phyloP scores from a whole-genome alignment of 2,329 filamentous ascomycete genomes.

The Sarocladium strictum region DNA sequence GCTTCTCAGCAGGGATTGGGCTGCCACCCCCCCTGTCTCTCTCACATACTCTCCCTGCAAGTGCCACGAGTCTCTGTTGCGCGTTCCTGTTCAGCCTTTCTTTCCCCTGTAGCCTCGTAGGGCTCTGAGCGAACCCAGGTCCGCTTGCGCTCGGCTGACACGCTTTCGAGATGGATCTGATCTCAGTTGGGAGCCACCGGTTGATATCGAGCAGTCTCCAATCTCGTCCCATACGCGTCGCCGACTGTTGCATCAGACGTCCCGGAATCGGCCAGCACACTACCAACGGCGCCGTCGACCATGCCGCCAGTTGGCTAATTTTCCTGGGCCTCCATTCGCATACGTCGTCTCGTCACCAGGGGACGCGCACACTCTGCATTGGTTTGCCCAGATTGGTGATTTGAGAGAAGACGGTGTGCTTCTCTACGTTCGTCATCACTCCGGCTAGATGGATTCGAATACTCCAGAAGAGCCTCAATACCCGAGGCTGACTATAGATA shows the following conservation, averaged over 20 bases:
- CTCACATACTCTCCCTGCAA: not conserved
- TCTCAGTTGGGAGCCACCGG: not conserved
- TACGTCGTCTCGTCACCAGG: not conserved
- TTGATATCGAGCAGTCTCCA: not conserved
- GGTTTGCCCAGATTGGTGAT: not conserved
- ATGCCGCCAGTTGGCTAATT: not conserved
- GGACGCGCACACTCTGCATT: conserved; percentile 1
- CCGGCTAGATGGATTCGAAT: not conserved
- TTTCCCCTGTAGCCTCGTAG: not conserved
- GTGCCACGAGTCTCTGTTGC: conserved; percentile 5
- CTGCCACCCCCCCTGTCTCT: too few species aligned
- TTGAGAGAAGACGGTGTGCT: not conserved
- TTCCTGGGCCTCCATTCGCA: not conserved
- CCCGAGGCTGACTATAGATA: conserved; percentile 1
- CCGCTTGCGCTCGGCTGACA: not conserved
- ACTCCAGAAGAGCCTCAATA: not conserved
- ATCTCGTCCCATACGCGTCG: not conserved
- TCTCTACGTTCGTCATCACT: not conserved
- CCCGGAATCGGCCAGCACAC: not conserved
- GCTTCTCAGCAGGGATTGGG: not conserved
- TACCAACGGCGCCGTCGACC: not conserved
- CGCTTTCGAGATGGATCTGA: not conserved
- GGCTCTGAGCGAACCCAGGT: not conserved
- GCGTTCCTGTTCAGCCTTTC: conserved; percentile 4
- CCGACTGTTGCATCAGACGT: not conserved